Conservation (phyloP, 2,329 filamentous ascomycete genomes). For the Trichoderma sp. region DNA sequence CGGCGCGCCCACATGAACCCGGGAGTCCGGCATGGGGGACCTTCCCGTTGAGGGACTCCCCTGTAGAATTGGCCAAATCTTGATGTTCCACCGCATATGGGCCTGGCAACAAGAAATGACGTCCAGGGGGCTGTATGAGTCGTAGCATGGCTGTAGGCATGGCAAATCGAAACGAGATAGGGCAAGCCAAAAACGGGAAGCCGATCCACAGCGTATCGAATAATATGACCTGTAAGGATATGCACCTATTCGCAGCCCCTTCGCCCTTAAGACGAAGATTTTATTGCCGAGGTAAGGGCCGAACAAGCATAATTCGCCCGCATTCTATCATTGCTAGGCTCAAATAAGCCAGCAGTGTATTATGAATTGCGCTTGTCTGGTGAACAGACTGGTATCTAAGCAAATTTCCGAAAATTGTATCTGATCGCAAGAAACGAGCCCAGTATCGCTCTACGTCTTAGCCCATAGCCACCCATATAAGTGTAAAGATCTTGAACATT, state of each 20-base stretch:
- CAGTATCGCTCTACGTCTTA: background rate
- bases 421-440: background rate
- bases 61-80: background rate
- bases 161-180: background rate
- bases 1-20: background rate
- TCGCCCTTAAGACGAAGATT: background rate
- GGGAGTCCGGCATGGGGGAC: background rate
- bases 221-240: background rate
- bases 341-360: background rate
- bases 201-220: background rate
- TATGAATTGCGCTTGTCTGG: background rate
- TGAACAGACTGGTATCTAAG: constrained; percentile 1
- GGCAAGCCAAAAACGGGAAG: background rate
- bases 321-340: background rate
- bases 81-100: background rate
- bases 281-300: background rate
- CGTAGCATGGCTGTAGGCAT: background rate
- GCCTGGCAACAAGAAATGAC: background rate
- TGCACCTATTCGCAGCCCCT: background rate
- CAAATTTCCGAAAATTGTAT: background rate
- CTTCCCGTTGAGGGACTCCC: background rate
- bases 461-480: background rate
- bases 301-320: background rate
- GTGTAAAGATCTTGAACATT: background rate
- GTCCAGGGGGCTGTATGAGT: background rate